Percentiles rank a stretch among this genome's conserved stretches.
These are phyloP conservation scores for Sclerotinia trifoliorum DNA, from an alignment of 2,329 filamentous ascomycete species.

Conservation along the genomic window DNA sequence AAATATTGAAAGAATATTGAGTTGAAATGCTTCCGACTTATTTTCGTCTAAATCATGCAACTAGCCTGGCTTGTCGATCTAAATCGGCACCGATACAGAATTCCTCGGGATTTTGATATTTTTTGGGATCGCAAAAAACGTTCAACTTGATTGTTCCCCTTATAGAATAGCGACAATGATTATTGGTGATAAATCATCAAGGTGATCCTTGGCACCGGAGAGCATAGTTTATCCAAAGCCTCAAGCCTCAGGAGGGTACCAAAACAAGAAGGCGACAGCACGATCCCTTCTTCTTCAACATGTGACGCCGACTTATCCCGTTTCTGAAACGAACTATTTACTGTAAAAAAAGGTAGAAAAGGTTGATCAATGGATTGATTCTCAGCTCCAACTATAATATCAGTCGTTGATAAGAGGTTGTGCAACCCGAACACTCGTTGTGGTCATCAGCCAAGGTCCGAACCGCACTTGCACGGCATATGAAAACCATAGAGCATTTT, in stretches of 20 bases:
- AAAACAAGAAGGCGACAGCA: conserved; percentile 1
- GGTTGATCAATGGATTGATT: conserved; percentile 3
- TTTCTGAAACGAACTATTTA: neutral
- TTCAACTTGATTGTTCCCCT: neutral
- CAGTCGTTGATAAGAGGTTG: conserved; percentile 5
- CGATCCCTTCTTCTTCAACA: neutral
- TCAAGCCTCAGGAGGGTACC: neutral
- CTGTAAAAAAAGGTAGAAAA: conserved; percentile 7
- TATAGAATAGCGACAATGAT: neutral
- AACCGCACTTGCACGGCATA: conserved; percentile 14
- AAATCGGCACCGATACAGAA: neutral
- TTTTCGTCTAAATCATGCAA: conserved; percentile 22
- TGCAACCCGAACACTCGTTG: conserved; percentile 13
- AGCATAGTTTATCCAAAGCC: neutral
- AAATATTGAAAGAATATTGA: neutral
- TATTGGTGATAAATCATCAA: conserved; percentile 6
- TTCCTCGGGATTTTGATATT: conserved; percentile 8
- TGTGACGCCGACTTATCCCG: conserved; percentile 13
- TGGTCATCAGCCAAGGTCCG: conserved; percentile 6
- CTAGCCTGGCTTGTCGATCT: neutral
- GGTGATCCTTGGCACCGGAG: neutral
- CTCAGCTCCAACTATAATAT: conserved; percentile 12
- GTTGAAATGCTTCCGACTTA: conserved; percentile 21
- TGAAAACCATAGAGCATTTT: conserved; percentile 18
- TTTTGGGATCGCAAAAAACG: conserved; percentile 11